phyloP scores from a whole-genome alignment of 441 rosid genomes.

The Codiaeum variegatum region DNA sequence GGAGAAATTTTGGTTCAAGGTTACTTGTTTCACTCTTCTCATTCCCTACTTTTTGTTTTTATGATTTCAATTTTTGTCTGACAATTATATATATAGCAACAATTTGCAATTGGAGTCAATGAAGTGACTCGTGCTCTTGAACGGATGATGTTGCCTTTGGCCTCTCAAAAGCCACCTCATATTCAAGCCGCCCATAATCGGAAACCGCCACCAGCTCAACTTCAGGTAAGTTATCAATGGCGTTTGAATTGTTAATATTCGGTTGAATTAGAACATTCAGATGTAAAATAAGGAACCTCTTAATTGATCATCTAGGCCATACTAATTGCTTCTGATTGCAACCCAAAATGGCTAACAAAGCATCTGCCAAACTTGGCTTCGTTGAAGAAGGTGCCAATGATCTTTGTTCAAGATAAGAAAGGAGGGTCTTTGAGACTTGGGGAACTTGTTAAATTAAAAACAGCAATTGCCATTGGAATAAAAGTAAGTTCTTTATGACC shows the following conservation, averaged over 20 bases:
- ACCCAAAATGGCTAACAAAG: conserved; percentile 70
- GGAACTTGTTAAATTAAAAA: conserved; percentile 69
- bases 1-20: conserved; percentile 89
- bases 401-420: conserved; percentile 53
- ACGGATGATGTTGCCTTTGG: conserved; percentile 57
- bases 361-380: conserved; percentile 70
- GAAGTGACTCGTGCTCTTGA: conserved; percentile 88
- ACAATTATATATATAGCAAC: conserved; percentile 45
- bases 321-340: conserved; percentile 73
- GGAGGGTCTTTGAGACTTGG: conserved; percentile 73
- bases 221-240: conserved; percentile 49
- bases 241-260: not conserved
- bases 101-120: conserved; percentile 84
- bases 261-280: not conserved
- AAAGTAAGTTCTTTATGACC: conserved; percentile 35
- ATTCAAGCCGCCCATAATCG: conserved; percentile 9
- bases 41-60: not conserved
- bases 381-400: conserved; percentile 61
- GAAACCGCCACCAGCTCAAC: conserved; percentile 36
- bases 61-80: not conserved
- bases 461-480: conserved; percentile 68
- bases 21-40: conserved; percentile 24
- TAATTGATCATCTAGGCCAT: conserved; percentile 37
- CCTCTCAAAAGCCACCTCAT: conserved; percentile 15
- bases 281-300: not conserved